A percentile compares a stretch with the other conserved stretches of the same genome.
Conservation (phyloP, 495 filamentous ascomycete genomes). For the Aspergillus indologenus region DNA sequence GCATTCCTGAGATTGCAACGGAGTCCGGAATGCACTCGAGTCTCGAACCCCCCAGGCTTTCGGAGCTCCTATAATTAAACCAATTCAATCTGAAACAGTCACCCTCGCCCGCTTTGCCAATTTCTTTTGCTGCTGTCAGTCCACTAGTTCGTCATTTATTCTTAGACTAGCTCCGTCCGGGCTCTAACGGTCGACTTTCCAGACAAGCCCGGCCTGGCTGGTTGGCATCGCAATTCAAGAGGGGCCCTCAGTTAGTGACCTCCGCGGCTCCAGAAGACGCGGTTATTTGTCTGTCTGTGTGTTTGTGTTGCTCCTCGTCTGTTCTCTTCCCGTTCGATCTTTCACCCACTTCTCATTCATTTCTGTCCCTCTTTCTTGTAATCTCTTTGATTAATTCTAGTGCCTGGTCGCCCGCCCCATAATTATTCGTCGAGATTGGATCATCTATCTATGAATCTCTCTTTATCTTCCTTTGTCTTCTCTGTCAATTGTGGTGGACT, state of each 20-base stretch:
- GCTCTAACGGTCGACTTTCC: background rate
- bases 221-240: background rate
- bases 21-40: conserved; percentile 1
- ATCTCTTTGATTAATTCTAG: background rate
- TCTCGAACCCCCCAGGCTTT: background rate
- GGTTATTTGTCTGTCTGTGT: background rate
- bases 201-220: background rate
- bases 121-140: conserved; percentile 4
- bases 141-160: conserved; percentile 7
- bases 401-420: conserved; percentile 1
- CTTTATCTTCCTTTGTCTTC: background rate
- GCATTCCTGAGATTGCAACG: background rate
- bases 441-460: conserved; percentile 1
- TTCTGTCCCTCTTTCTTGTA: conserved; percentile 1
- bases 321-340: conserved; percentile 3
- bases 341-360: background rate
- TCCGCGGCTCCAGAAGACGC: background rate
- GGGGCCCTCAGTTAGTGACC: background rate
- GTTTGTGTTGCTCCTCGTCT: background rate
- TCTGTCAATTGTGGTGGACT: conserved; percentile 9
- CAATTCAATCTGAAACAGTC: conserved; percentile 4
- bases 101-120: background rate
- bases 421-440: background rate
- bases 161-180: background rate
- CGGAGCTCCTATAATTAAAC: background rate